Evolutionary conservation across 352 stramenopile genomes (phyloP).

Genomic region (Pythium coloratum): DNA sequence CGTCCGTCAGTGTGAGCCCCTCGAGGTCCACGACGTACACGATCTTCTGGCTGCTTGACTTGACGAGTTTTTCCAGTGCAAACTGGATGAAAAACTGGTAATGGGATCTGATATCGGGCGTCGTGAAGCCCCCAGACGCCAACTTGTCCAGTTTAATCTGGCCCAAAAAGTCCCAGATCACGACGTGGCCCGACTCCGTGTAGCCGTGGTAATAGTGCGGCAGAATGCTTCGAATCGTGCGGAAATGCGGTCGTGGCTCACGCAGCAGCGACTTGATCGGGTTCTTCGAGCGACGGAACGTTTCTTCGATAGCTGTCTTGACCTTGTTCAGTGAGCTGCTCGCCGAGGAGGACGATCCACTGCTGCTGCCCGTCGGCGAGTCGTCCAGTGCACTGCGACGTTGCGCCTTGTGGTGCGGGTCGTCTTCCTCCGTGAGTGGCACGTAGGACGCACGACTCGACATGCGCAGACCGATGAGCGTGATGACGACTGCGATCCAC

Average conservation of each 20-base stretch:
- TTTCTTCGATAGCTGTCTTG: slow-evolving; percentile 71
- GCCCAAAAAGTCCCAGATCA: slow-evolving; percentile 79
- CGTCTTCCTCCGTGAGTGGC: slow-evolving; percentile 55
- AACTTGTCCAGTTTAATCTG: slow-evolving; percentile 81
- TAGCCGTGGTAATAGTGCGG: slow-evolving; percentile 82
- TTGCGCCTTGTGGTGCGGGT: slow-evolving; percentile 49
- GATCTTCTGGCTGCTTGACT: slow-evolving; percentile 57
- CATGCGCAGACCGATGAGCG: slow-evolving; percentile 64
- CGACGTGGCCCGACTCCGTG: slow-evolving; percentile 58
- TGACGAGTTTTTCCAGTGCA: slow-evolving; percentile 65
- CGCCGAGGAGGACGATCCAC: slow-evolving; percentile 25
- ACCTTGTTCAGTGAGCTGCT: slow-evolving; percentile 50
- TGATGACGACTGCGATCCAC: slow-evolving; percentile 68
- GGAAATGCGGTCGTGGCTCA: slow-evolving; percentile 68
- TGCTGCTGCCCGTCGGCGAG: slow-evolving; percentile 21
- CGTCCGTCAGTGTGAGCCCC: slow-evolving; percentile 65
- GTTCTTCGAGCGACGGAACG: slow-evolving; percentile 48
- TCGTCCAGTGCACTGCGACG: slow-evolving; percentile 34
- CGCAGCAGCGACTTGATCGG: slow-evolving; percentile 40
- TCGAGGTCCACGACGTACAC: slow-evolving; percentile 82
- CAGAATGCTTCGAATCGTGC: slow-evolving; percentile 64
- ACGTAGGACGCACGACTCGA: slow-evolving; percentile 65
- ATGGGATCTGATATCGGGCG: slow-evolving; percentile 62
- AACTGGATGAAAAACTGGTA: slow-evolving; percentile 83
- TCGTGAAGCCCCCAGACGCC: slow-evolving; percentile 65